These are phyloP conservation scores for Cladophialophora exuberans DNA, from an alignment of 2,329 filamentous ascomycete genomes.

Conservation along the genomic window DNA sequence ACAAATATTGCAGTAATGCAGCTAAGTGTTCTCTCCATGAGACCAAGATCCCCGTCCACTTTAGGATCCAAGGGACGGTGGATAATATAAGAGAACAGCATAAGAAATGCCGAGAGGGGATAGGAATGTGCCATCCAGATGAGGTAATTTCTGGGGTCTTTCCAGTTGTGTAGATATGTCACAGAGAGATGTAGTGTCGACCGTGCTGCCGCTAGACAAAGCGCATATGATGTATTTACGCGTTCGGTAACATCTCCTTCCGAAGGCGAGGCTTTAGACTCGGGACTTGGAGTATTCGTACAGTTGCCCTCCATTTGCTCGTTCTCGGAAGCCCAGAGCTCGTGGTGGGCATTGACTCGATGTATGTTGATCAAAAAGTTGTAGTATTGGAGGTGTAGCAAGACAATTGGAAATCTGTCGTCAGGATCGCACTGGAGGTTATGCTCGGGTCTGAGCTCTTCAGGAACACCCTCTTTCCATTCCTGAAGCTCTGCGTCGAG, in stretches of 20 bases:
- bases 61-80: constrained; percentile 12
- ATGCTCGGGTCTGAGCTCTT: constrained; percentile 18
- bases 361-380: constrained; percentile 16
- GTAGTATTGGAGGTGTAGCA: constrained; percentile 21
- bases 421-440: constrained; percentile 9
- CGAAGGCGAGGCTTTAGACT: background rate
- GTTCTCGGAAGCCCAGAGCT: constrained; percentile 15
- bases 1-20: background rate
- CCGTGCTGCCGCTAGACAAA: constrained; percentile 14
- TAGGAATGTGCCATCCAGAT: constrained; percentile 17
- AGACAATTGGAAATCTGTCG: constrained; percentile 6
- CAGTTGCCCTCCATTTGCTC: background rate
- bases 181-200: constrained; percentile 14
- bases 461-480: constrained; percentile 18
- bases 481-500: constrained; percentile 23
- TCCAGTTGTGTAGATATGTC: constrained; percentile 6
- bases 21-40: constrained; percentile 3
- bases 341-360: constrained; percentile 17
- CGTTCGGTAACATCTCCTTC: background rate
- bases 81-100: constrained; percentile 14
- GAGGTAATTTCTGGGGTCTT: constrained; percentile 8
- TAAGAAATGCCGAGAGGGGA: constrained; percentile 13
- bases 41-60: constrained; percentile 3
- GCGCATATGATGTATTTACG: constrained; percentile 11
- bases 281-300: background rate